phyloP scores from a whole-genome alignment of 257 asterid species.

The Orobanche coerulescens region DNA sequence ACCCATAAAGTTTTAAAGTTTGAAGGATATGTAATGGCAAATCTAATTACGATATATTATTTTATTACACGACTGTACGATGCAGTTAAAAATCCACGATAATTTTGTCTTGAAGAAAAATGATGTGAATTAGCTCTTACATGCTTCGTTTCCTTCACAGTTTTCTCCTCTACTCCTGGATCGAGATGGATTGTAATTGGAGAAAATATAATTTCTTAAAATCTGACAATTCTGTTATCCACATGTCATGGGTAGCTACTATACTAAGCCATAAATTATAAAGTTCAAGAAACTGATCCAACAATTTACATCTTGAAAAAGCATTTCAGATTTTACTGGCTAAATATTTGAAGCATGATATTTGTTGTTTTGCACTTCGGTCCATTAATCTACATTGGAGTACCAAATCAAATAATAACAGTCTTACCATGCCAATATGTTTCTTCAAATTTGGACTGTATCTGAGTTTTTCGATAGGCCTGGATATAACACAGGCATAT shows the following conservation, averaged over 20 bases:
- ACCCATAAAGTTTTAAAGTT: background rate
- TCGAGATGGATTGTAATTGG: background rate
- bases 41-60: background rate
- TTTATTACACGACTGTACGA: background rate
- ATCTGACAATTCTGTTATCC: background rate
- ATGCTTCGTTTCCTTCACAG: background rate
- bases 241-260: background rate
- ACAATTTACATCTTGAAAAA: background rate
- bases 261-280: background rate
- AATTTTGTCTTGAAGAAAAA: background rate
- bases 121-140: background rate
- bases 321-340: background rate
- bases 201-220: background rate
- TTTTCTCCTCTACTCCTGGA: background rate
- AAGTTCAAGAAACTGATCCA: background rate
- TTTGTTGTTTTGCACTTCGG: slow-evolving; percentile 3
- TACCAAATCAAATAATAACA: slow-evolving; percentile 14
- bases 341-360: background rate
- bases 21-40: background rate
- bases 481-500: slow-evolving; percentile 31
- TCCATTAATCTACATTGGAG: background rate
- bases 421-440: slow-evolving; percentile 95
- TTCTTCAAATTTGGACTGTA: slow-evolving; percentile 92
- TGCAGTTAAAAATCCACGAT: background rate
- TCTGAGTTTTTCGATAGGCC: slow-evolving; percentile 86